phyloP scores from a whole-genome alignment of 352 stramenopile genomes.

The Globisporangium rhizosaccharum region DNA sequence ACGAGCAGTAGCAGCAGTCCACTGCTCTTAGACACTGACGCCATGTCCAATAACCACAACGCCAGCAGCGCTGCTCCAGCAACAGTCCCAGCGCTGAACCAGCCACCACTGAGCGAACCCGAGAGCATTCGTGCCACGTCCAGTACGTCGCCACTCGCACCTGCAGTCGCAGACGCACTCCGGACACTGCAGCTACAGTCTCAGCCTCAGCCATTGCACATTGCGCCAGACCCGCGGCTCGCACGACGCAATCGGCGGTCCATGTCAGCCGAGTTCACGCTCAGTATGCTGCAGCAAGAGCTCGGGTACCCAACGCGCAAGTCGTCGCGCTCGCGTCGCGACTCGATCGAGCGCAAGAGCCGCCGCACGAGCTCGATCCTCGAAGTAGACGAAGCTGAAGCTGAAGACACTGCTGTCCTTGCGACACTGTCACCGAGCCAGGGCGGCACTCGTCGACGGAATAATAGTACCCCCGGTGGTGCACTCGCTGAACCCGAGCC shows the following conservation, averaged over 20 bases:
- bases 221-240: conserved; percentile 6
- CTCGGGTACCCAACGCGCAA: conserved; percentile 59
- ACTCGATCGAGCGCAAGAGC: conserved; percentile 18
- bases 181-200: background rate
- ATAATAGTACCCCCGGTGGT: background rate
- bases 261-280: conserved; percentile 49
- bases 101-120: conserved; percentile 1
- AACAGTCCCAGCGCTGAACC: background rate
- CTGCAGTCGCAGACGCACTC: background rate
- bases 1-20: conserved; percentile 19
- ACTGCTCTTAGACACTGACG: too few species aligned
- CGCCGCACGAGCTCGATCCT: conserved; percentile 32
- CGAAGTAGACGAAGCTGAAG: conserved; percentile 23
- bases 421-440: background rate
- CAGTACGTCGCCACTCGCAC: background rate
- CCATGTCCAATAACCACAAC: conserved; percentile 2
- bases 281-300: conserved; percentile 67
- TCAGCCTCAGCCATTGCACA: background rate
- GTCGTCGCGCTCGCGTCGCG: conserved; percentile 6
- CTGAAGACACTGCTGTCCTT: background rate
- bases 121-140: background rate
- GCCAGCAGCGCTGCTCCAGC: background rate
- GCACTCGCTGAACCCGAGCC: conserved; percentile 7
- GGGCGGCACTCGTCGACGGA: background rate
- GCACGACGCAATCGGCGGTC: conserved; percentile 28